Percentiles rank a stretch among this genome's conserved stretches.
Evolutionary conservation across 225 moss, liverwort and hornwort species (phyloP).

Genomic region (Anthoceros angustus): DNA sequence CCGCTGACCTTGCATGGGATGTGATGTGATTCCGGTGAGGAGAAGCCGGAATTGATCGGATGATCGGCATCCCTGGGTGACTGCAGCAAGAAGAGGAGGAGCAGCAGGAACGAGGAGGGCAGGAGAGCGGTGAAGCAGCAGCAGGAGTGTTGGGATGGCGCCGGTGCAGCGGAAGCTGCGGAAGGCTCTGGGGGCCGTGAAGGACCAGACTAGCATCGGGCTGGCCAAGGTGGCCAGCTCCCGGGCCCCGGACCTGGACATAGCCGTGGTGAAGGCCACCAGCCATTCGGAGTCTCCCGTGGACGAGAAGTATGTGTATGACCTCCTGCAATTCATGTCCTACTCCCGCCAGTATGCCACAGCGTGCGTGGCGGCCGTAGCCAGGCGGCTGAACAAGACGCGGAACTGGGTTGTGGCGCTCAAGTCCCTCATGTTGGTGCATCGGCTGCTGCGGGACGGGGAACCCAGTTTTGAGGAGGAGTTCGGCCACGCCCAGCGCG

Average conservation of each 20-base stretch:
- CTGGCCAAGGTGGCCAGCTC: constrained; percentile 66
- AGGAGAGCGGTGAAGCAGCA: background rate
- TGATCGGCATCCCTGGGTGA: no score
- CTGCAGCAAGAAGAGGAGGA: no score
- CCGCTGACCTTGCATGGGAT: no score
- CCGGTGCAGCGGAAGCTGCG: constrained; percentile 75
- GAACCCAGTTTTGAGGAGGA: constrained; percentile 71
- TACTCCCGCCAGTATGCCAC: constrained; percentile 73
- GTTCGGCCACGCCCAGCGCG: constrained; percentile 39
- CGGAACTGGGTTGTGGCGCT: constrained; percentile 88
- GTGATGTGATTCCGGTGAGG: no score
- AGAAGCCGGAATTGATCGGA: no score
- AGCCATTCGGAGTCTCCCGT: constrained; percentile 76
- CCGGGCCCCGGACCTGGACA: constrained; percentile 65
- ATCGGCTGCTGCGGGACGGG: constrained; percentile 78
- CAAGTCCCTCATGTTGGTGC: constrained; percentile 77
- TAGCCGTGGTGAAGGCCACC: constrained; percentile 76
- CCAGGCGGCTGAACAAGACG: constrained; percentile 57
- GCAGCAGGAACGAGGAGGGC: no score
- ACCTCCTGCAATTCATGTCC: constrained; percentile 56
- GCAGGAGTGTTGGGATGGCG: constrained; percentile 33
- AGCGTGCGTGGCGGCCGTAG: constrained; percentile 42
- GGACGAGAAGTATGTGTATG: constrained; percentile 57
- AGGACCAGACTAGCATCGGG: constrained; percentile 80
- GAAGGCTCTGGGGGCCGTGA: constrained; percentile 73